A percentile compares a stretch with the other conserved stretches of the same genome.
These are phyloP conservation scores for Trichoderma semiorbis DNA, from an alignment of 2,329 filamentous ascomycete genomes.

Conservation along the genomic window DNA sequence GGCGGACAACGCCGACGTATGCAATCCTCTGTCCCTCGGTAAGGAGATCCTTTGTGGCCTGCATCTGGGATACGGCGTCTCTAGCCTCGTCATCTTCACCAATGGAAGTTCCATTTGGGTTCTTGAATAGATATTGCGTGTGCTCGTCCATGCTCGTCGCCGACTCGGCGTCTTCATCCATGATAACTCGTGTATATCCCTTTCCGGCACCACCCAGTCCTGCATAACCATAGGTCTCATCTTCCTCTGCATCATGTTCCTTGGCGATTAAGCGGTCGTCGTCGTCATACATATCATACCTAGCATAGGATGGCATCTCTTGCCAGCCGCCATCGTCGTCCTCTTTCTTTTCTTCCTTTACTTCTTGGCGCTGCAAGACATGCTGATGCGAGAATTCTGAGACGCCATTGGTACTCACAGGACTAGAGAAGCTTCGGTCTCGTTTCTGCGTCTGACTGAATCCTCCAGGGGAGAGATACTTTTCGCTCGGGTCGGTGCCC, in stretches of 20 bases:
- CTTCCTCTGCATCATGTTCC: conserved; percentile 70
- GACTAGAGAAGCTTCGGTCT: conserved; percentile 39
- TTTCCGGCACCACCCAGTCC: conserved; percentile 86
- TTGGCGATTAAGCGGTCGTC: conserved; percentile 82
- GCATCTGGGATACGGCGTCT: conserved; percentile 84
- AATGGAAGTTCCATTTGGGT: conserved; percentile 55
- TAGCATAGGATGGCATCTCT: conserved; percentile 87
- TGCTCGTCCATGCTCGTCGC: conserved; percentile 97
- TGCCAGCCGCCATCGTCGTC: conserved; percentile 76
- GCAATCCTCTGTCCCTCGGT: conserved; percentile 95
- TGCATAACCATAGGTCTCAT: conserved; percentile 64
- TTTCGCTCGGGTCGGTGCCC: neutral
- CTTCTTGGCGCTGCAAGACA: conserved; percentile 42
- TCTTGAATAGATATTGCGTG: conserved; percentile 91
- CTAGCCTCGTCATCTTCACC: conserved; percentile 74
- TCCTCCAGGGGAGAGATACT: neutral
- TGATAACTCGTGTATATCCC: conserved; percentile 90
- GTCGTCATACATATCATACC: conserved; percentile 94
- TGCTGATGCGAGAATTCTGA: conserved; percentile 59
- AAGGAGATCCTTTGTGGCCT: conserved; percentile 90
- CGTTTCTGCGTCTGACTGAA: conserved; percentile 32
- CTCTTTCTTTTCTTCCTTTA: conserved; percentile 50
- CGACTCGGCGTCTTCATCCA: conserved; percentile 92
- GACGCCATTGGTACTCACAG: conserved; percentile 29
- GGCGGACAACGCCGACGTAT: conserved; percentile 84